A percentile compares a stretch with the other conserved stretches of the same genome.
Conservation (phyloP, 441 rosid genomes). For the Arabidopsis hybrid region DNA sequence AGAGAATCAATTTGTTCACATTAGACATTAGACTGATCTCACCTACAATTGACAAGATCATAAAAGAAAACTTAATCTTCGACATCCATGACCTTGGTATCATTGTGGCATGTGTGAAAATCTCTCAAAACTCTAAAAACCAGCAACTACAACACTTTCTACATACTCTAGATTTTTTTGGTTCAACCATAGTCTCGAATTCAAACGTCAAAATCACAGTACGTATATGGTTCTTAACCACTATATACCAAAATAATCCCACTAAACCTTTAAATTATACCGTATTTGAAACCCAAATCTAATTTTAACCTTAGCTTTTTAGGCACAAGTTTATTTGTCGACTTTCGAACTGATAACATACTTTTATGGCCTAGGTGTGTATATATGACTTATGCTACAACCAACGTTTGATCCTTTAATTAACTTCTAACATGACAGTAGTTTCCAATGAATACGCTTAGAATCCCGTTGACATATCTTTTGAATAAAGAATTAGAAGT, state of each 20-base stretch:
- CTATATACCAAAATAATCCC: background rate
- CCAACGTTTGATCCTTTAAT: conserved; percentile 33
- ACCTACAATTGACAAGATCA: background rate
- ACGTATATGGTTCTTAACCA: background rate
- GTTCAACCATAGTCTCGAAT: conserved; percentile 10
- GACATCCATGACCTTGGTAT: background rate
- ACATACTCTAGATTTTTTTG: background rate
- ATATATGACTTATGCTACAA: conserved; percentile 28
- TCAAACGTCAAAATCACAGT: background rate
- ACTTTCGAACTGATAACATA: conserved; percentile 15
- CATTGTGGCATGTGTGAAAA: background rate
- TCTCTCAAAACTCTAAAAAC: background rate
- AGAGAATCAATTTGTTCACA: background rate
- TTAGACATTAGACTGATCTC: background rate
- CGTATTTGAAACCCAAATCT: conserved; percentile 1
- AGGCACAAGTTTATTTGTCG: conserved; percentile 23
- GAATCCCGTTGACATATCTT: conserved; percentile 36
- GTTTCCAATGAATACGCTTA: conserved; percentile 32
- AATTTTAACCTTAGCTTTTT: conserved; percentile 4
- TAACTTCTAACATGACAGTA: conserved; percentile 21
- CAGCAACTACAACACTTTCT: conserved; percentile 3
- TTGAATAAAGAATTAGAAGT: conserved; percentile 1
- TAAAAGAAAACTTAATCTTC: background rate
- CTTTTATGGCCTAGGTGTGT: conserved; percentile 21
- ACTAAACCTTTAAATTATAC: background rate